These are phyloP conservation scores for Sphenostylis stenocarpa DNA, from an alignment of 306 rosid species.

Conservation along the genomic window DNA sequence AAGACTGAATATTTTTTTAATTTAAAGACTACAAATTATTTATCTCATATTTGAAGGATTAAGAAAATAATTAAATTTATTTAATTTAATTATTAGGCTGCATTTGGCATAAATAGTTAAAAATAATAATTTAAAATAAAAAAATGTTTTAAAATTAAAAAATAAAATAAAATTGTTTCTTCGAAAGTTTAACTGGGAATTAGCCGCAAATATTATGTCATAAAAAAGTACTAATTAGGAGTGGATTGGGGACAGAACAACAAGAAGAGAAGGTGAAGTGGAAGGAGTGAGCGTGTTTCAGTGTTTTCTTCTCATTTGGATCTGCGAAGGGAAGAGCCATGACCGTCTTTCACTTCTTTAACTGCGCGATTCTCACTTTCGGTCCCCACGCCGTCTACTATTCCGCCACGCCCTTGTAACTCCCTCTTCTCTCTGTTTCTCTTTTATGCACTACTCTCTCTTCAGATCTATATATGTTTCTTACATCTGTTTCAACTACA, in stretches of 20 bases:
- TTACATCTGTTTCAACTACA: background rate
- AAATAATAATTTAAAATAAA: too few relatives aligned
- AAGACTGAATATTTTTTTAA: too few relatives aligned
- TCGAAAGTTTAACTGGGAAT: background rate
- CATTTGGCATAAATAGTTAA: too few relatives aligned
- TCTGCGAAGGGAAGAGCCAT: slow-evolving; percentile 34
- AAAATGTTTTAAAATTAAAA: too few relatives aligned
- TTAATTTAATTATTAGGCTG: too few relatives aligned
- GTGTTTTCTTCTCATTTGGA: background rate
- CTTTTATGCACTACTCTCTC: background rate
- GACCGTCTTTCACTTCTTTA: slow-evolving; percentile 97
- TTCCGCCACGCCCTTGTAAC: slow-evolving; percentile 92
- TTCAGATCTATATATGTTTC: slow-evolving; percentile 11
- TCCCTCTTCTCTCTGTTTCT: background rate
- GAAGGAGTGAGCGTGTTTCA: background rate
- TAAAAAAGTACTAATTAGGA: background rate
- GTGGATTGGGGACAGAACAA: background rate
- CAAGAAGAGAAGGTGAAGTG: background rate
- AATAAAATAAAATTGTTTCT: background rate
- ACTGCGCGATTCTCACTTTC: slow-evolving; percentile 97
- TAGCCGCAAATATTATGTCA: background rate
- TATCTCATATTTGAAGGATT: too few relatives aligned
- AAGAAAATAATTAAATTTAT: too few relatives aligned
- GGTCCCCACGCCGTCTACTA: slow-evolving; percentile 99
- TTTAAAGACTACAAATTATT: too few relatives aligned